These are phyloP conservation scores for Exophiala spinifera DNA, from an alignment of 2,329 filamentous ascomycete genomes.

Conservation along the genomic window DNA sequence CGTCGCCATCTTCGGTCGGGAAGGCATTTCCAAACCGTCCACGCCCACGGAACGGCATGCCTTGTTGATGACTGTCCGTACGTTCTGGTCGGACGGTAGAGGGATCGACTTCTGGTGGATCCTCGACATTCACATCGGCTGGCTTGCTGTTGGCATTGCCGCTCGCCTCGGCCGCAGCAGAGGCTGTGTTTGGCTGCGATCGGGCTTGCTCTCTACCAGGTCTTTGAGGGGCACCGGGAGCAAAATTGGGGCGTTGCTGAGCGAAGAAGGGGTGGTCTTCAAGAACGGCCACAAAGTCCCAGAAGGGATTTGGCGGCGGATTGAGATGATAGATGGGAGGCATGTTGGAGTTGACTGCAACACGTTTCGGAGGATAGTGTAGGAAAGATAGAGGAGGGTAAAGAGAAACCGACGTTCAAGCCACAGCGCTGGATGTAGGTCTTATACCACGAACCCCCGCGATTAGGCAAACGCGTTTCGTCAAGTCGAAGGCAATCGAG, in stretches of 20 bases:
- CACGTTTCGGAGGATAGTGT: too few relatives aligned
- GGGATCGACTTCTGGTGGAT: conserved; percentile 28
- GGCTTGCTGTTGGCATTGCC: conserved; percentile 25
- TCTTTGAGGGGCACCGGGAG: conserved; percentile 34
- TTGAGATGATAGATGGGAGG: conserved; percentile 51
- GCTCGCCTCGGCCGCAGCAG: conserved; percentile 13
- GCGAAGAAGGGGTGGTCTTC: conserved; percentile 50
- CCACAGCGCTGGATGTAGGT: conserved; percentile 1
- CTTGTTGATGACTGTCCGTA: background rate
- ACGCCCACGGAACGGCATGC: conserved; percentile 25
- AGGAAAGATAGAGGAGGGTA: background rate
- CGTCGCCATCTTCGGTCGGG: conserved; percentile 10
- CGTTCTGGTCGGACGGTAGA: conserved; percentile 21
- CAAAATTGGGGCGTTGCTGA: conserved; percentile 33
- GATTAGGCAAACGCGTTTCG: conserved; percentile 24
- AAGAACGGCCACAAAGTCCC: conserved; percentile 54
- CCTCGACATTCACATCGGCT: conserved; percentile 19
- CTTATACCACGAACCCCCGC: conserved; percentile 19
- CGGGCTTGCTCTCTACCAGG: conserved; percentile 35
- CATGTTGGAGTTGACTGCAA: conserved; percentile 41
- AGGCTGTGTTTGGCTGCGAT: conserved; percentile 33
- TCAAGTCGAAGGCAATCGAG: background rate
- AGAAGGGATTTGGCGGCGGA: conserved; percentile 45
- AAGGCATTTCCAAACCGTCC: conserved; percentile 25
- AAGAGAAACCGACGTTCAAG: background rate